Evolutionary conservation across 2,329 filamentous ascomycete species (phyloP), one percentile per base, ranked within the genome.

Genomic region (Cladophialophora carrionii): DNA sequence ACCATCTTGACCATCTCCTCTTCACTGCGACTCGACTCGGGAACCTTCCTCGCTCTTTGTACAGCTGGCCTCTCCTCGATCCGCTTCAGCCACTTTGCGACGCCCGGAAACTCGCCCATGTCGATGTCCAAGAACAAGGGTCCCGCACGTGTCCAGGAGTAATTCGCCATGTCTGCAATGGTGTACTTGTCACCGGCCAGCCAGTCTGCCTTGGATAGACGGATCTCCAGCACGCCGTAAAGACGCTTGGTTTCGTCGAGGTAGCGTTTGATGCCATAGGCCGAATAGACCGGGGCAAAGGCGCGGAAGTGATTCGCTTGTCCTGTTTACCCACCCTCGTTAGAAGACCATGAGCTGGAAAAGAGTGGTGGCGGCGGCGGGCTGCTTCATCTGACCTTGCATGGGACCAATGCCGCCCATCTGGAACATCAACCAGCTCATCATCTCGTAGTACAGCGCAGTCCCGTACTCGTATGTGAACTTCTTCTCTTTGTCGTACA

Each of bases 281-380:
- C 72, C 26, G 81, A 80, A 65, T 79, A 78, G 12, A 71, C 73
- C 1, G 74, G 74, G 1, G 79, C 79, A 52, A 80, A 80, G 58
- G 78, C 76, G 64, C 77, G 76, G 76, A 82, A 82, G 68, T 81
- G 79, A 62, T 81, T 81, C 9, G 80, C 79, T 74, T 82, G 80
- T 32, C 79, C 78, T 78, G 51, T 53, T 26, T n/a, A n/a, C n/a
- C 26, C 26, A 51, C 22, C 29, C 24, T 29, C 46, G 34, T 54
- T n/a, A 55, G 29, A 14, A 37, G 14, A 12, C 8, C 3, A 43
- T n/a, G 37, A 43, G 37, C 37, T 43, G 14, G 37, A 20, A 43
- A 7, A n/a, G 6, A 20, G 17, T 7, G 17, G 5, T 43, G 37
- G 6, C 26, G 26, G 26, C 6, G 26, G 26, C 26, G 26, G 3